Conservation (phyloP, 331 rosid genomes). For the Pyracantha coccinea region DNA sequence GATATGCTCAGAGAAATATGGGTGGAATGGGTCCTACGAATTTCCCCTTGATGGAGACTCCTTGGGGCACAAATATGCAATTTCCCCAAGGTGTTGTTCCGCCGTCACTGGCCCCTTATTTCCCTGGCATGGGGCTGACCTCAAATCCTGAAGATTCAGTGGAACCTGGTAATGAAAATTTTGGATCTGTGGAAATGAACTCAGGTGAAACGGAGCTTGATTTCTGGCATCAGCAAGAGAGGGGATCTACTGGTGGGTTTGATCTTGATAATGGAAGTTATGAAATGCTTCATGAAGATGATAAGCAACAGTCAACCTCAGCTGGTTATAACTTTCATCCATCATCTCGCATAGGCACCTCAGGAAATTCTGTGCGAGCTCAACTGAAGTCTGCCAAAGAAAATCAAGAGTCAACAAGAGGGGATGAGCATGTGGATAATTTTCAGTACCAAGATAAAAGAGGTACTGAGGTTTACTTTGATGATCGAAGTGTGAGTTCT, state of each 20-base stretch:
- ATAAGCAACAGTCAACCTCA: slow-evolving; percentile 72
- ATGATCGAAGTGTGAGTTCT: slow-evolving; percentile 50
- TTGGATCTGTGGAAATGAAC: slow-evolving; percentile 50
- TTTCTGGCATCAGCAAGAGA: slow-evolving; percentile 86
- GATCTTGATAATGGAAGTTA: slow-evolving; percentile 65
- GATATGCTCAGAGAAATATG: slow-evolving; percentile 64
- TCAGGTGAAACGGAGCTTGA: slow-evolving; percentile 51
- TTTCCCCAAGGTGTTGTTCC: slow-evolving; percentile 75
- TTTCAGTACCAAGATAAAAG: slow-evolving; percentile 57
- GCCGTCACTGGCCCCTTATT: slow-evolving; percentile 59
- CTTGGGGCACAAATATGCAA: slow-evolving; percentile 82
- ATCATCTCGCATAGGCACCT: slow-evolving; percentile 33
- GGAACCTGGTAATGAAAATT: slow-evolving; percentile 53
- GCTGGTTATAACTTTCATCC: slow-evolving; percentile 49
- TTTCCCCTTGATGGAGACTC: slow-evolving; percentile 65
- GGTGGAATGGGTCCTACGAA: slow-evolving; percentile 52
- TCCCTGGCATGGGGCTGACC: slow-evolving; percentile 55
- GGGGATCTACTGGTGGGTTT: slow-evolving; percentile 54
- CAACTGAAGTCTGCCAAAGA: slow-evolving; percentile 57
- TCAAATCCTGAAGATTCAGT: slow-evolving; percentile 53
- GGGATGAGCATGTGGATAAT: slow-evolving; percentile 47
- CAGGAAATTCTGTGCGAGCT: slow-evolving; percentile 36
- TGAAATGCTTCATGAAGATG: slow-evolving; percentile 59
- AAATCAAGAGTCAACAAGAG: slow-evolving; percentile 36
- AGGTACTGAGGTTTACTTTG: slow-evolving; percentile 58